Evolutionary conservation across 331 rosid genomes (phyloP).

Genomic region (Rhamnella rubrinervis): DNA sequence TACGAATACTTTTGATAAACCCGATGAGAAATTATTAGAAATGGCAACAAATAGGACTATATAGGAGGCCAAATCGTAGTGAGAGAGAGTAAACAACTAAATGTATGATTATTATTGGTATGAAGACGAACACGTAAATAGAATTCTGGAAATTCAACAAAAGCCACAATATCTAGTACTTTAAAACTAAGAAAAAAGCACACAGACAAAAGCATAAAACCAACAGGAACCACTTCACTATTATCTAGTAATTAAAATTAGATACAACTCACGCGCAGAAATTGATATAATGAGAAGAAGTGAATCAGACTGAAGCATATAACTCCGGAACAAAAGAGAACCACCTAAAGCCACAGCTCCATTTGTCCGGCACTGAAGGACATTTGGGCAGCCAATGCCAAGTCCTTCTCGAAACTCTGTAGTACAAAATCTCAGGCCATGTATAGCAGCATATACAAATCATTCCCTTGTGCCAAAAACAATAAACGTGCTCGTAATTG

Average conservation of each 20-base stretch:
- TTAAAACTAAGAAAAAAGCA: too few relatives aligned
- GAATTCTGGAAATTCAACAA: too few relatives aligned
- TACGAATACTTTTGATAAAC: too few relatives aligned
- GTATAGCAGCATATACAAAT: conserved; percentile 83
- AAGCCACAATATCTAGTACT: too few relatives aligned
- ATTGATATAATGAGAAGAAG: background rate
- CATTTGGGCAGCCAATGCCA: conserved; percentile 97
- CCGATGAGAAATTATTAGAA: too few relatives aligned
- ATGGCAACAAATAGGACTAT: too few relatives aligned
- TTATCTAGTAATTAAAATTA: background rate
- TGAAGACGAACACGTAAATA: too few relatives aligned
- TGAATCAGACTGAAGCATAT: conserved; percentile 50
- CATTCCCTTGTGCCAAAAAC: conserved; percentile 89
- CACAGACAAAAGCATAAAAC: too few relatives aligned
- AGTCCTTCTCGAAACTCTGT: conserved; percentile 57
- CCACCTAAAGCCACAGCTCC: conserved; percentile 91
- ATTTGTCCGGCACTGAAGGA: conserved; percentile 68
- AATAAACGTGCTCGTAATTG: conserved; percentile 80
- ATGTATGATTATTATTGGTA: too few relatives aligned
- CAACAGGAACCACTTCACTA: too few relatives aligned
- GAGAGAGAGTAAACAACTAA: too few relatives aligned
- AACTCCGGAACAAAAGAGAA: conserved; percentile 75
- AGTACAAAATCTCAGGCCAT: conserved; percentile 93
- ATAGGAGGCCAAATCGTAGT: too few relatives aligned
- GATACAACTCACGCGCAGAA: background rate